These are phyloP conservation scores for Tylopilus sp. DNA, from an alignment of 768 basidiomycete species.

Conservation along the genomic window DNA sequence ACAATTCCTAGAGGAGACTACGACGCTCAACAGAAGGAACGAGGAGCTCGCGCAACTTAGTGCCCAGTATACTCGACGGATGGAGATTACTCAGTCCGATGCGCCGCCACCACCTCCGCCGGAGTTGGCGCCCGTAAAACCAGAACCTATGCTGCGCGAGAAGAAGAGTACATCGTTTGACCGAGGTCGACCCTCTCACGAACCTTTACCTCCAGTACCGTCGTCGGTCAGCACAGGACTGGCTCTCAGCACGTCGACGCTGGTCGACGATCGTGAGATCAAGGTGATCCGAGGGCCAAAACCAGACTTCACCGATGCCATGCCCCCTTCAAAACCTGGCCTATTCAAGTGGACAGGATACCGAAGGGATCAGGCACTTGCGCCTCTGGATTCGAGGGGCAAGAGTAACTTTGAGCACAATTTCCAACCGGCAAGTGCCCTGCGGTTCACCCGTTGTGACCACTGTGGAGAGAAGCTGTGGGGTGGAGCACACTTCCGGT, in stretches of 20 bases:
- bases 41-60: constrained; percentile 90
- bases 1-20: constrained; percentile 86
- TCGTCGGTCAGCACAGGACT: constrained; percentile 17
- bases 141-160: constrained; percentile 12
- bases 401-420: constrained; percentile 61
- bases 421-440: constrained; percentile 85
- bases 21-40: constrained; percentile 85
- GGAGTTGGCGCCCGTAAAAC: constrained; percentile 9
- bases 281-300: constrained; percentile 28
- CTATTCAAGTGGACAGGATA: constrained; percentile 74
- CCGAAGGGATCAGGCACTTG: constrained; percentile 44
- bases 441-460: constrained; percentile 90
- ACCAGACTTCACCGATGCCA: constrained; percentile 38
- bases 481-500: constrained; percentile 94
- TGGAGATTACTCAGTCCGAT: constrained; percentile 44
- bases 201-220: constrained; percentile 4
- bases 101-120: constrained; percentile 12
- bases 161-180: constrained; percentile 32
- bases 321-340: constrained; percentile 49
- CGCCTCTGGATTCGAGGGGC: constrained; percentile 36
- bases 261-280: constrained; percentile 29
- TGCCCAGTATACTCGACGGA: constrained; percentile 74
- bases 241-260: constrained; percentile 18
- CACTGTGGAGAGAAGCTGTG: constrained; percentile 98
- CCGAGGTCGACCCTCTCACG: constrained; percentile 14